Base-by-base conservation (phyloP, 208 protist genomes). In the Acanthamoeba triangularis region DNA sequence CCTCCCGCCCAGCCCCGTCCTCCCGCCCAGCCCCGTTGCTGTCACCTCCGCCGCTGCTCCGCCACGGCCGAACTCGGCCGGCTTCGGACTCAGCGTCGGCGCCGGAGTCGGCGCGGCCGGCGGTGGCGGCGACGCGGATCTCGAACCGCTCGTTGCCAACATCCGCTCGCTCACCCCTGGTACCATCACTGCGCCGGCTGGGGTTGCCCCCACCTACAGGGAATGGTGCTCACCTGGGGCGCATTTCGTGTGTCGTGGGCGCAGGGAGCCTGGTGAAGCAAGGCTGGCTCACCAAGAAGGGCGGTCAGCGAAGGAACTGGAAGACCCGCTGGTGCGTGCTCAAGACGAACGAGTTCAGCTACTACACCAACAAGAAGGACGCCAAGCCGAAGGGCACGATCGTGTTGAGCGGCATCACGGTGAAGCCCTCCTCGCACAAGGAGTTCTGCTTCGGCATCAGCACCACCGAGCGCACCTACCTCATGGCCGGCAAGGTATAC, bases 271-370 rank as follows among this genome's bases (percentile, higher is more conserved):
- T 91, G 35, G 84, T 91, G 41, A 91, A 91, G 41, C 84, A 91
- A 28, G 90, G 90, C 2, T 94, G 90, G 90, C 90, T 94, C 16
- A 78, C 90, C 33, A 94, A 94, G 61, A 94, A 94, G 44, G 90
- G 90, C 3, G 90, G 90, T 23, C 56, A 94, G 65, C 59, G 90
- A 80, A 28, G 90, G 28, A 94, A 94, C 41, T 94, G 90, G 90
- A 94, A 94, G 63, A 94, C 90, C 2, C 90, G 90, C n/a, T 94
- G 90, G 90, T 94, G 33, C 47, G 90, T 94, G 90, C 65, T 94
- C 37, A 72, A 78, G 41, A 72, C 90, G n/a, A 94, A 94, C 63
- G 56, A 94, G 63, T 61, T 94, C 63, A 94, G 90, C 90, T 94
- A 94, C 47, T 94, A 80, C 61, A 94, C 82, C 63, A 61, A n/a